phyloP scores from a whole-genome alignment of 1,284 basidiomycete species.

The Boletus calvinii region DNA sequence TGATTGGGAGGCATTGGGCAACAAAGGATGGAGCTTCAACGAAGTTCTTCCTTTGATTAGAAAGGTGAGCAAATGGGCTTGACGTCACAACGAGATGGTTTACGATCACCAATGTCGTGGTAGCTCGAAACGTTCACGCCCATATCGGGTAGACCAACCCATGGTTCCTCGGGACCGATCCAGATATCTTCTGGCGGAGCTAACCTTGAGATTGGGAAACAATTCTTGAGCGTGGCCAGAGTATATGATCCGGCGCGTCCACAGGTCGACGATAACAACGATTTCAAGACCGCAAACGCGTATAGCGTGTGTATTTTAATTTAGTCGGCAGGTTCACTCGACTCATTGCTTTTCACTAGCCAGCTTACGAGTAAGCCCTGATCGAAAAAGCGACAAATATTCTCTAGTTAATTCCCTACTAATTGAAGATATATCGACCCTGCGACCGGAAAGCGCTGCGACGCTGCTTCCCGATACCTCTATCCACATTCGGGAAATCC shows the following conservation, averaged over 20 bases:
- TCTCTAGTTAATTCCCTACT: not conserved
- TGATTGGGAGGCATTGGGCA: constrained; percentile 51
- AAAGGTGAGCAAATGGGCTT: constrained; percentile 37
- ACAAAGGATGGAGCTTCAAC: constrained; percentile 51
- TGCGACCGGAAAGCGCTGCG: constrained; percentile 54
- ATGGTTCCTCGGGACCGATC: constrained; percentile 55
- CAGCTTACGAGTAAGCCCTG: constrained; percentile 8
- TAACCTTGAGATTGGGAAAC: constrained; percentile 38
- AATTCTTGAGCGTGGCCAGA: constrained; percentile 43
- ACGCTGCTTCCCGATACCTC: constrained; percentile 56
- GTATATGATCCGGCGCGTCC: constrained; percentile 45
- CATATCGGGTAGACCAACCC: constrained; percentile 36
- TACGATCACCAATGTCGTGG: no score
- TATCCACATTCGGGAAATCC: constrained; percentile 48
- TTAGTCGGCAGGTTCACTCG: not conserved
- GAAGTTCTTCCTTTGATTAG: constrained; percentile 49
- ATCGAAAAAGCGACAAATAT: not conserved
- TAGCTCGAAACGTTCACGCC: constrained; percentile 54
- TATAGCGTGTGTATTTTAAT: constrained; percentile 43
- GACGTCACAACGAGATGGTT: not conserved
- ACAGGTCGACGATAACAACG: constrained; percentile 44
- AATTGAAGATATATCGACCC: constrained; percentile 47
- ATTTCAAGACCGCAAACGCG: constrained; percentile 39
- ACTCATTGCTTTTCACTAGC: not conserved
- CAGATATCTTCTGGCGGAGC: constrained; percentile 45